phyloP scores from a whole-genome alignment of 257 asterid species.

The Solanum appendiculatum region DNA sequence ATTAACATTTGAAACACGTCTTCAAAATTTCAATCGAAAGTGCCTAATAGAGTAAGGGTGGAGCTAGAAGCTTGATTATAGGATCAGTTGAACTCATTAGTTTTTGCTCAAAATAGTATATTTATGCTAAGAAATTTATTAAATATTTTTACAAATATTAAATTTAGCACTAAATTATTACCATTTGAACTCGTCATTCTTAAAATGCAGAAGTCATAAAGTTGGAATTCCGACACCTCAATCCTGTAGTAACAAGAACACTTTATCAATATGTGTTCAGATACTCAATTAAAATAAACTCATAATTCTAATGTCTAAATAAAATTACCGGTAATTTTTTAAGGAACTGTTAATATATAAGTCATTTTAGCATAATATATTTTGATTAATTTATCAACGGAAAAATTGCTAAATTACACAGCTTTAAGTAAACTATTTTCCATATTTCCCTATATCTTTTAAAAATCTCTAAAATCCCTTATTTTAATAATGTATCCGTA shows the following conservation, averaged over 20 bases:
- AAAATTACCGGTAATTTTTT: neutral
- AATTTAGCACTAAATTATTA: too few species aligned
- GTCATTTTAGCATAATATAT: neutral
- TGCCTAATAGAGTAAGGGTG: neutral
- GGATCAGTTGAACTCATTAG: neutral
- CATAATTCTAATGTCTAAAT: neutral
- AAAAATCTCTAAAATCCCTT: too few species aligned
- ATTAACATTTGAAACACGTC: too few species aligned
- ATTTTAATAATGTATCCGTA: too few species aligned
- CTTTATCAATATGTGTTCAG: neutral
- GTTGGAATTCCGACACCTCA: neutral
- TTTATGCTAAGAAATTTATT: neutral
- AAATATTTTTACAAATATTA: too few species aligned
- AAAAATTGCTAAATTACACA: too few species aligned
- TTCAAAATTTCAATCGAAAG: neutral
- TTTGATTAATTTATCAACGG: neutral
- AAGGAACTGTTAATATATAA: neutral
- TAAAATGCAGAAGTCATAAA: too few species aligned
- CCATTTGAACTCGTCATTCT: neutral
- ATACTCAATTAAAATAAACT: neutral
- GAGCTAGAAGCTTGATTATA: neutral
- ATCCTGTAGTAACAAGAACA: fast-evolving
- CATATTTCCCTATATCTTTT: too few species aligned
- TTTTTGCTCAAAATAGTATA: too few species aligned
- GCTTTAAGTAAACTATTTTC: too few species aligned